These are phyloP conservation scores for Petunia hybrid DNA, from an alignment of 305 asterid genomes.

Conservation along the genomic window DNA sequence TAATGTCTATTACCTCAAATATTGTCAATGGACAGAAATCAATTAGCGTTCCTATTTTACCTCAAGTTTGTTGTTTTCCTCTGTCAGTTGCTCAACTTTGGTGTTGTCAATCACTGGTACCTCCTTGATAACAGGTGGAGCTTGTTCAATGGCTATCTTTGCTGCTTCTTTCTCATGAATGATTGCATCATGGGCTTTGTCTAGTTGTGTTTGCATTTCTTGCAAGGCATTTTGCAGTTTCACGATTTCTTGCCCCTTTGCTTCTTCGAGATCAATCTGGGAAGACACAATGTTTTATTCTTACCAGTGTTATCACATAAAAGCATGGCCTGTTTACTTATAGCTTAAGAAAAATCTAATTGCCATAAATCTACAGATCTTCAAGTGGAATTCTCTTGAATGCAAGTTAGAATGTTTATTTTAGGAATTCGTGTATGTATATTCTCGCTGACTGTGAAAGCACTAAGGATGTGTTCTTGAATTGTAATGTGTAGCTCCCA, in stretches of 20 bases:
- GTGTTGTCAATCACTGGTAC: constrained; percentile 83
- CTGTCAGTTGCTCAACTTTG: constrained; percentile 77
- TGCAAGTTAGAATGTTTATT: not conserved
- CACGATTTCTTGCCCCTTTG: constrained; percentile 83
- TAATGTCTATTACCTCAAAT: constrained; percentile 5
- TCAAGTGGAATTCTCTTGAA: constrained; percentile 2
- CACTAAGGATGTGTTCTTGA: constrained; percentile 16
- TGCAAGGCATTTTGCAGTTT: constrained; percentile 73
- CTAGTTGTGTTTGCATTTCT: constrained; percentile 72
- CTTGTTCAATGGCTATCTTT: constrained; percentile 86
- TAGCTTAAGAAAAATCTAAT: constrained; percentile 12
- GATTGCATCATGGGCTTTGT: constrained; percentile 74
- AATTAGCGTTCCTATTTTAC: constrained; percentile 47
- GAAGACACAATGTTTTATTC: constrained; percentile 23
- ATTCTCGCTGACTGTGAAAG: not conserved
- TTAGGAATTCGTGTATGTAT: constrained; percentile 11
- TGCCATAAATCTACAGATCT: constrained; percentile 24
- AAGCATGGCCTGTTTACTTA: not conserved
- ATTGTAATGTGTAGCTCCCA: no score
- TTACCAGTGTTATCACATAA: constrained; percentile 3
- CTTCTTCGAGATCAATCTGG: constrained; percentile 92
- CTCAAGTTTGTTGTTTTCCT: constrained; percentile 75
- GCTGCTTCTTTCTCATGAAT: constrained; percentile 87
- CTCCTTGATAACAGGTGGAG: constrained; percentile 92
- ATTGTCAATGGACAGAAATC: constrained; percentile 32